phyloP scores from a whole-genome alignment of 2,329 filamentous ascomycete genomes.

The Diaporthe humulicola region DNA sequence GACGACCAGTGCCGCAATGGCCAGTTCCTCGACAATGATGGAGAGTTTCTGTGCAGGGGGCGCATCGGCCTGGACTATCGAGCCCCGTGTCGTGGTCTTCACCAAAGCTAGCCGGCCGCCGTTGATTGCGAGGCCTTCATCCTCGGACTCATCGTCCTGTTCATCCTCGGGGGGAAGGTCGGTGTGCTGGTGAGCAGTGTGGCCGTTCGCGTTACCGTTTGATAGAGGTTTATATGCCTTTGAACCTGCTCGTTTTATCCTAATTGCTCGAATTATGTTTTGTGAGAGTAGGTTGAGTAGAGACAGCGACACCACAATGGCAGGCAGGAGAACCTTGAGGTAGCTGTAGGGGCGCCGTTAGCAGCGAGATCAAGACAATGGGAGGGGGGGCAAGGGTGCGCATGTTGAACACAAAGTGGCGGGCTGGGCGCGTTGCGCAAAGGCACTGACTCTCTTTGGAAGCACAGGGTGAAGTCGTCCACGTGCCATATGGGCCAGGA shows the following conservation, averaged over 20 bases:
- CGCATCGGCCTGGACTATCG: conserved; percentile 79
- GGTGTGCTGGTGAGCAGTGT: conserved; percentile 61
- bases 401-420: conserved; percentile 23
- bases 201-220: conserved; percentile 54
- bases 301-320: conserved; percentile 78
- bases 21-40: conserved; percentile 80
- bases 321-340: conserved; percentile 83
- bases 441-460: conserved; percentile 72
- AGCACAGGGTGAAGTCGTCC: conserved; percentile 75
- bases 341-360: conserved; percentile 66
- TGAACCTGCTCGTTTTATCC: conserved; percentile 59
- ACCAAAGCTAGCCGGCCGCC: conserved; percentile 68
- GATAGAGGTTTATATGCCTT: conserved; percentile 69
- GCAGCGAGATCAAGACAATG: conserved; percentile 7
- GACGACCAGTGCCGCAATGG: conserved; percentile 78
- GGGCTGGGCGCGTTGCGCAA: conserved; percentile 29
- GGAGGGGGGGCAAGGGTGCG: conserved; percentile 4
- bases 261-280: conserved; percentile 65
- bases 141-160: conserved; percentile 65
- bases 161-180: conserved; percentile 63
- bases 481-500: conserved; percentile 71
- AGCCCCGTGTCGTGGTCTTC: conserved; percentile 73
- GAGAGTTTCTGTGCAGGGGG: conserved; percentile 80
- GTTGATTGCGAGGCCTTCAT: conserved; percentile 69
- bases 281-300: conserved; percentile 74